These are phyloP conservation scores for Leishmania guyanensis DNA, from an alignment of 208 protist genomes.

Conservation along the genomic window DNA sequence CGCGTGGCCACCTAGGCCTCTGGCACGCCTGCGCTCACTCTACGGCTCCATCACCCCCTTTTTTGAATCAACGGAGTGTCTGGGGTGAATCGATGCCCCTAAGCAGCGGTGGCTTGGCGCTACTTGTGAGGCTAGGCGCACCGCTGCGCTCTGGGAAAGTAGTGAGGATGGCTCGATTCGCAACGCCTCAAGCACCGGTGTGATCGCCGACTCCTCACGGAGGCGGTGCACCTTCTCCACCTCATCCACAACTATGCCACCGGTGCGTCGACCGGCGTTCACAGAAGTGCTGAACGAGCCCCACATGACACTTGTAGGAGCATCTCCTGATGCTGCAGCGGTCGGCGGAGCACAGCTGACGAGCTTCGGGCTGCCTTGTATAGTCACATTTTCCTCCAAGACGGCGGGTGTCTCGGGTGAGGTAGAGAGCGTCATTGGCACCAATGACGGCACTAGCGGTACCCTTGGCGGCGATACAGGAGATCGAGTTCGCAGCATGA, in stretches of 20 bases:
- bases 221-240: slow-evolving; percentile 34
- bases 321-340: neutral
- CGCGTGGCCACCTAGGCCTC: neutral
- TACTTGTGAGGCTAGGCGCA: neutral
- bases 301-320: neutral
- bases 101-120: neutral
- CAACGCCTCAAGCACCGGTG: neutral
- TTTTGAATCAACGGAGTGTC: neutral
- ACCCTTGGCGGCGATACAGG: neutral
- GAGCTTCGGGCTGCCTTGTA: neutral
- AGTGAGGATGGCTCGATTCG: neutral
- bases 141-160: neutral
- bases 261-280: neutral
- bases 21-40: neutral
- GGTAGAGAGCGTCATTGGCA: neutral
- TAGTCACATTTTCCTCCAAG: neutral
- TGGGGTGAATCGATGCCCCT: neutral
- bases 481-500: neutral
- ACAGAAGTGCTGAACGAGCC: neutral
- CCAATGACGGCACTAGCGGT: neutral
- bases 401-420: neutral
- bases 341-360: neutral
- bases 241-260: slow-evolving; percentile 34
- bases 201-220: slow-evolving; percentile 2
- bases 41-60: neutral